Evolutionary conservation across 768 basidiomycete species (phyloP), one percentile per base, ranked within the genome.

Genomic region (Termitomyces sp.): DNA sequence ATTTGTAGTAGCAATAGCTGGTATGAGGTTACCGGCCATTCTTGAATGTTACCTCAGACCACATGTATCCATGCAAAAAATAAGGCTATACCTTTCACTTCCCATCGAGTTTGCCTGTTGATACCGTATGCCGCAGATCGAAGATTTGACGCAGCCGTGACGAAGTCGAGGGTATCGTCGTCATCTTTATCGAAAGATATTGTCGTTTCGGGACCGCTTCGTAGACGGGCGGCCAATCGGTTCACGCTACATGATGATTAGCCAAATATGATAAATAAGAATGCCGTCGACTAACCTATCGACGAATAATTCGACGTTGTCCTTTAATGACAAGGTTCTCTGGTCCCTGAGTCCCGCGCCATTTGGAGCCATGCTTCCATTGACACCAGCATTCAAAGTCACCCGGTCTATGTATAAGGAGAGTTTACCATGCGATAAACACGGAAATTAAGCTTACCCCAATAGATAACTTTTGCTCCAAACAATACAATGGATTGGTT

Each of bases 11-110:
- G 97, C 97, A 66, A 99, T 98, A 1, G 97, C 97, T 6, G 97
- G 97, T 63, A 98, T 99, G 67, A 99, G 98, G 73, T 99, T 99
- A 10, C 97, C 97, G 0, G 97, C 97, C 93, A 98, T 98, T 74
- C 98, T 95, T 96, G 71, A 23, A 20, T 30, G 20, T 36, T 14
- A 9, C 13, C 8, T 38, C 23, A 50, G 40, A 49, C 23, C 10
- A 4, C 20, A 18, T 12, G 23, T 23, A 23, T 38, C 44, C 8
- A 9, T 35, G 48, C 33, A 32, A 33, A 20, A 13, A 43, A 10
- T 10, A 28, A 41, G 2, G 1, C 64, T 72, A 46, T 55, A 92
- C 95, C 94, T 83, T 99, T 99, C 52, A 99, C 87, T 70, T 98
- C 89, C 92, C 96, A 99, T 16, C 94, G 83, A 1, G 93, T 98